A percentile compares a stretch with the other conserved stretches of the same genome.
Conservation (phyloP, 305 asterid species). For the Solanum hybrid region DNA sequence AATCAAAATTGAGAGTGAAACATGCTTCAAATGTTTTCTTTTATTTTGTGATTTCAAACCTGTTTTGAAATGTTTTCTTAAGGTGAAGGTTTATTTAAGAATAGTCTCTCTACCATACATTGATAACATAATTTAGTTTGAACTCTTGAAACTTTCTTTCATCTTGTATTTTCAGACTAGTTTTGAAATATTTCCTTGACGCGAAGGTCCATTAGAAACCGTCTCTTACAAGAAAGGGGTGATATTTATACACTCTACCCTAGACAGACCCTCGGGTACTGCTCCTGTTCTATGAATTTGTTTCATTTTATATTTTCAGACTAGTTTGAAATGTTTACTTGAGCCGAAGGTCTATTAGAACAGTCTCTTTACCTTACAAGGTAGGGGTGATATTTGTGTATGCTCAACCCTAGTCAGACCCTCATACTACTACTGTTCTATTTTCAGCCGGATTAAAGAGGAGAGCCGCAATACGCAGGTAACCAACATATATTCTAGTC, state of each 20-base stretch:
- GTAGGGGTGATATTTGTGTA: neutral
- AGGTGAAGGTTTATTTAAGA: no score
- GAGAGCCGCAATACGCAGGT: neutral
- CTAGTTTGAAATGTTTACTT: neutral
- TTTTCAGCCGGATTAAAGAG: neutral
- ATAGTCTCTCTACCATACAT: neutral
- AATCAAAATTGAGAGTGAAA: no score
- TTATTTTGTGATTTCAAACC: neutral
- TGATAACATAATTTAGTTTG: neutral
- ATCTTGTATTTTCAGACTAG: neutral
- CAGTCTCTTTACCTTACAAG: neutral
- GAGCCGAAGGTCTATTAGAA: neutral
- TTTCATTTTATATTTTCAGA: neutral
- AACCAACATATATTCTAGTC: neutral
- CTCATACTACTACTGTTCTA: neutral
- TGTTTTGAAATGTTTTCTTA: neutral
- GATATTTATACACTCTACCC: neutral
- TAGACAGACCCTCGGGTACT: neutral
- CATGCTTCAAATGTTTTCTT: no score
- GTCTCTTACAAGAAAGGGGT: neutral
- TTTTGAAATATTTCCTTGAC: neutral
- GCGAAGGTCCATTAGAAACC: no score
- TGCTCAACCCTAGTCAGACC: neutral
- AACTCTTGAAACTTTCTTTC: neutral
- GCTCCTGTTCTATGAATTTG: neutral